Conservation (phyloP, 306 rosid species). For the Prunus mira region DNA sequence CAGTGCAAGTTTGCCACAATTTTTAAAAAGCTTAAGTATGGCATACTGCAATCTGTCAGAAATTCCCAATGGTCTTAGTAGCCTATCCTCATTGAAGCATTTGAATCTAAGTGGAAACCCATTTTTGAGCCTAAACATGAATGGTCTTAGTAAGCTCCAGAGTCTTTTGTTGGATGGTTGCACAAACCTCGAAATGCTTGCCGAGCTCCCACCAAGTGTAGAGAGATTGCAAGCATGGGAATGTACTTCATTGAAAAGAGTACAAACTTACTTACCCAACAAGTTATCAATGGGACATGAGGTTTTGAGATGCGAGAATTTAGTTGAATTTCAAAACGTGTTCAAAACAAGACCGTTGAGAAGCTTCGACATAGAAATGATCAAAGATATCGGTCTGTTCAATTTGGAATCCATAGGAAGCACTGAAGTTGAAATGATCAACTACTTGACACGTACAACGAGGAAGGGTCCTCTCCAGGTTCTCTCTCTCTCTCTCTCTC, state of each 20-base stretch:
- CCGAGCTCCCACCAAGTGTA: not conserved
- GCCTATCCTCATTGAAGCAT: not conserved
- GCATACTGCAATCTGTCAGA: not conserved
- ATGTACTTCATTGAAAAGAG: not conserved
- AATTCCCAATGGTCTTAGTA: not conserved
- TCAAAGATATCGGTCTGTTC: not conserved
- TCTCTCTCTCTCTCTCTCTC: too few species aligned
- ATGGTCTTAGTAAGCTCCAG: not conserved
- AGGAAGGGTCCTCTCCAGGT: too few species aligned
- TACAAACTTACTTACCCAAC: not conserved
- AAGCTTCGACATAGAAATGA: not conserved
- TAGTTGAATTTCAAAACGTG: not conserved
- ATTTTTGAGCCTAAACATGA: not conserved
- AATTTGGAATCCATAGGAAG: not conserved
- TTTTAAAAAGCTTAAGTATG: not conserved
- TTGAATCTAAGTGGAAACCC: not conserved
- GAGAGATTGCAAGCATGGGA: accelerated
- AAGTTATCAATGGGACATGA: too few species aligned
- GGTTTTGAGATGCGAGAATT: not conserved
- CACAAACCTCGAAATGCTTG: not conserved
- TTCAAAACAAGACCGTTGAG: not conserved
- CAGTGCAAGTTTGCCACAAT: not conserved
- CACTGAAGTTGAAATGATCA: not conserved
- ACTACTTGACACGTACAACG: not conserved
- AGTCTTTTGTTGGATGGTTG: not conserved